phyloP scores from a whole-genome alignment of 2,329 filamentous ascomycete genomes.

The Mycogone perniciosa region DNA sequence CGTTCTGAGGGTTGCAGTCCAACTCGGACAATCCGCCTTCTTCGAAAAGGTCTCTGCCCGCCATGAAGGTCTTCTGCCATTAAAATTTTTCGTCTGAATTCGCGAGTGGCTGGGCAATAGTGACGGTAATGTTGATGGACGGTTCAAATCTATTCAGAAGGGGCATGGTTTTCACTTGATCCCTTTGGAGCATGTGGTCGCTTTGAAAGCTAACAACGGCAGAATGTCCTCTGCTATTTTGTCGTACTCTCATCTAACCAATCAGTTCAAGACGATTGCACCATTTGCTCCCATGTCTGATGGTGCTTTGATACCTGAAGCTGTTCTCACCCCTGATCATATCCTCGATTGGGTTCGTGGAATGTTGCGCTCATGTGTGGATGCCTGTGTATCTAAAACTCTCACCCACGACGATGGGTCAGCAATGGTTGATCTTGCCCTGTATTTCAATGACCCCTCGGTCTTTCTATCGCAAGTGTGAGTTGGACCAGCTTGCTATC shows the following conservation, averaged over 20 bases:
- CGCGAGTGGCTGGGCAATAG: constrained; percentile 6
- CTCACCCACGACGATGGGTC: constrained; percentile 10
- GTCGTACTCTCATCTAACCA: constrained; percentile 6
- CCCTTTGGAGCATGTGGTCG: neutral
- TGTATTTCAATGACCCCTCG: constrained; percentile 13
- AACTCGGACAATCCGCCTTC: neutral
- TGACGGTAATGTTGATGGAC: neutral
- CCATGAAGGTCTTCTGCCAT: constrained; percentile 2
- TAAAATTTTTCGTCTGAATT: constrained; percentile 13
- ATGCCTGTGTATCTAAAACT: neutral
- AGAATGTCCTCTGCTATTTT: constrained; percentile 10
- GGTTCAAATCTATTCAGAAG: constrained; percentile 8
- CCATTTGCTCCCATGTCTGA: constrained; percentile 7
- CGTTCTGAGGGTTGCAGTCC: constrained; percentile 10
- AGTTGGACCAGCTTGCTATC: neutral
- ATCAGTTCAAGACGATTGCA: constrained; percentile 4
- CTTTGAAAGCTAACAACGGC: constrained; percentile 3
- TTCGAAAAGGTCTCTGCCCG: constrained; percentile 6
- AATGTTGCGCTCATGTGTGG: constrained; percentile 1
- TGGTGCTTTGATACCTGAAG: neutral
- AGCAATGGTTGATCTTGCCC: constrained; percentile 12
- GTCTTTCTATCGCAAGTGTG: constrained; percentile 11
- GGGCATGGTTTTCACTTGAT: neutral
- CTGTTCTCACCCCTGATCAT: too few relatives aligned
- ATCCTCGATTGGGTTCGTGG: constrained; percentile 14